phyloP scores from a whole-genome alignment of 2,329 filamentous ascomycete genomes.

The Fusarium transvaalense region DNA sequence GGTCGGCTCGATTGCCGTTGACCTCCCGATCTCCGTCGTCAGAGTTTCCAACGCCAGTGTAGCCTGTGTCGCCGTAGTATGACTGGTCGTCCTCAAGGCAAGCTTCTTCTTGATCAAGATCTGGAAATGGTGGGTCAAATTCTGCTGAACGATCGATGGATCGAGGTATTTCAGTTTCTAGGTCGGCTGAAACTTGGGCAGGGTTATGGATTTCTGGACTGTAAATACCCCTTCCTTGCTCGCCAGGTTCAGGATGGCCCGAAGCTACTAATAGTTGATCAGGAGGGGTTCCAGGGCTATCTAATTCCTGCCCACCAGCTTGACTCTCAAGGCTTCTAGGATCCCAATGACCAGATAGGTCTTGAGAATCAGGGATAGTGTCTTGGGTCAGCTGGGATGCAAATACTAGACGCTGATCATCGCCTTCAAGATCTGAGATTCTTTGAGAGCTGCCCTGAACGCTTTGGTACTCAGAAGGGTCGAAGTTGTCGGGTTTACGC shows the following conservation, averaged over 20 bases:
- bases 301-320: conserved; percentile 10
- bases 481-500: conserved; percentile 49
- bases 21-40: not conserved
- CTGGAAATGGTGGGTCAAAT: not conserved
- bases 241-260: not conserved
- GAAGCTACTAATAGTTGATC: not conserved
- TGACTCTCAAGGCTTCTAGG: conserved; percentile 19
- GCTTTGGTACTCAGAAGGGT: conserved; percentile 54
- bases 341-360: conserved; percentile 48
- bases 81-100: not conserved
- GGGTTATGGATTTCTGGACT: conserved; percentile 1
- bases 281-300: not conserved
- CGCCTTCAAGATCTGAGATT: conserved; percentile 53
- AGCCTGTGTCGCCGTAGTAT: not conserved
- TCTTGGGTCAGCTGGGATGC: conserved; percentile 51
- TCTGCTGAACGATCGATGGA: not conserved
- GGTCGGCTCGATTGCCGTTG: not conserved
- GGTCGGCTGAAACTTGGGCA: not conserved
- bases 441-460: conserved; percentile 48
- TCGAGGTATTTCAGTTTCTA: not conserved
- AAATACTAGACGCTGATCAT: conserved; percentile 51
- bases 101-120: not conserved
- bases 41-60: not conserved
- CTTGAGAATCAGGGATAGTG: conserved; percentile 62
- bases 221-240: not conserved